A percentile compares a stretch with the other conserved stretches of the same genome.
Evolutionary conservation across 2,329 filamentous ascomycete species (phyloP).

Genomic region (Fonsecaea pugnacius): DNA sequence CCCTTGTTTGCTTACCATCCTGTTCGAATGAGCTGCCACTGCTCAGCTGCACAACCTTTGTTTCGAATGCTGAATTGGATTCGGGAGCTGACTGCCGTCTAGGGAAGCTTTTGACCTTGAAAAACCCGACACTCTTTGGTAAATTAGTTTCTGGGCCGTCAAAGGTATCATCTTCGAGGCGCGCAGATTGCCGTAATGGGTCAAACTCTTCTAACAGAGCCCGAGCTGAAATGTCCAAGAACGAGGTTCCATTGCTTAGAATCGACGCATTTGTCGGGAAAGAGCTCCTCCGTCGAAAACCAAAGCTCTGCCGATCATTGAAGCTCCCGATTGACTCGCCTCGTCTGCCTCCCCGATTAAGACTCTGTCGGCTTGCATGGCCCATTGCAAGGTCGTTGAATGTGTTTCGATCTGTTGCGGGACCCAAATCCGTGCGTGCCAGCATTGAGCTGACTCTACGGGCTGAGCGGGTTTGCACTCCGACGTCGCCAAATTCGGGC

Average conservation of each 20-base stretch:
- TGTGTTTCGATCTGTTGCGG: constrained; percentile 78
- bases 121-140: constrained; percentile 32
- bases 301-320: constrained; percentile 66
- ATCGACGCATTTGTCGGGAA: constrained; percentile 57
- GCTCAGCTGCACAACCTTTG: constrained; percentile 29
- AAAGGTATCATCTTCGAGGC: constrained; percentile 27
- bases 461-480: constrained; percentile 62
- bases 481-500: constrained; percentile 63
- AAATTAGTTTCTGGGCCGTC: constrained; percentile 28
- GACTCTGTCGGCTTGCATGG: constrained; percentile 51
- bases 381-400: constrained; percentile 72
- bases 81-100: constrained; percentile 16
- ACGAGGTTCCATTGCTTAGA: constrained; percentile 60
- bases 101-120: constrained; percentile 35
- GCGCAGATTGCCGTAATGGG: constrained; percentile 25
- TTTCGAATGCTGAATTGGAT: not conserved
- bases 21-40: constrained; percentile 6
- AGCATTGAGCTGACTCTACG: constrained; percentile 89
- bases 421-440: constrained; percentile 82
- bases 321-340: constrained; percentile 75
- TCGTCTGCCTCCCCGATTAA: constrained; percentile 60
- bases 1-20: constrained; percentile 34
- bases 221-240: constrained; percentile 71
- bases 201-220: constrained; percentile 70
- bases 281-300: constrained; percentile 59